Evolutionary conservation across 176 grass and related monocot species (phyloP).

Genomic region (Avena atlantica): DNA sequence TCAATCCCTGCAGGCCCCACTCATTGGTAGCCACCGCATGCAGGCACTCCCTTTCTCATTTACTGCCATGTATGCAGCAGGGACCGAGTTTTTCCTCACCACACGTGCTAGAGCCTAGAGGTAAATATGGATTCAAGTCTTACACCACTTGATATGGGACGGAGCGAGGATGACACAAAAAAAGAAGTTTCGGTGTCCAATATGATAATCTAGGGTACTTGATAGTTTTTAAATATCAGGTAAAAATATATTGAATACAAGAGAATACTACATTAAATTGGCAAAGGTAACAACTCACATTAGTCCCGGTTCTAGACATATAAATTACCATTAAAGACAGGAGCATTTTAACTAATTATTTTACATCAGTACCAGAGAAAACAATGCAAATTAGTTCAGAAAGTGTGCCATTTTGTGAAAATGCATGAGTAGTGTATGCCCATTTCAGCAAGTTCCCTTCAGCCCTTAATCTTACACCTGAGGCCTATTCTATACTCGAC

Average conservation of each 20-base stretch:
- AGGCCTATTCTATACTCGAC: background rate
- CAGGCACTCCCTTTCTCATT: background rate
- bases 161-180: background rate
- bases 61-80: background rate
- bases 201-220: background rate
- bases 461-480: constrained; percentile 2
- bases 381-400: background rate
- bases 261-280: background rate
- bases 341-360: background rate
- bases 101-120: background rate
- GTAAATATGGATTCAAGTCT: background rate
- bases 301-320: constrained; percentile 4
- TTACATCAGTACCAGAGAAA: background rate
- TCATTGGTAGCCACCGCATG: background rate
- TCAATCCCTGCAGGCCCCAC: background rate
- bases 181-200: background rate
- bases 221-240: constrained; percentile 21
- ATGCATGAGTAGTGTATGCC: constrained; percentile 2
- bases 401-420: constrained; percentile 19
- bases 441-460: constrained; percentile 34
- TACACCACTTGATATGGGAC: background rate
- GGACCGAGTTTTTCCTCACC: background rate
- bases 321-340: constrained; percentile 30
- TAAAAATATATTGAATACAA: background rate
- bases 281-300: background rate